These are phyloP conservation scores for Vaccinium macrocarpon DNA, from an alignment of 148 eudicot genomes.

Conservation along the genomic window DNA sequence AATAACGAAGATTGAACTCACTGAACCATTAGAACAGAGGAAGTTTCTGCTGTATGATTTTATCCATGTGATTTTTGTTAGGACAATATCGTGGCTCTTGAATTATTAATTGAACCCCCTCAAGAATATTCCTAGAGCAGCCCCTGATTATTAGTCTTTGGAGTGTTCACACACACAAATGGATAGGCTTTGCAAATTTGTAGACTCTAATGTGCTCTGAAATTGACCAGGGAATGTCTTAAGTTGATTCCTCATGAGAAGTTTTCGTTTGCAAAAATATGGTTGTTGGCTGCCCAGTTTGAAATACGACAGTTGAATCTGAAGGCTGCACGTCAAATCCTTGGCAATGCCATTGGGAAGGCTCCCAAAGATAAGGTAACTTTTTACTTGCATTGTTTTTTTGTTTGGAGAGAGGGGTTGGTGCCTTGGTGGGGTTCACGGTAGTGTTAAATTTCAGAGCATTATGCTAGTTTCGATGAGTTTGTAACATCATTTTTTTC, in stretches of 20 bases:
- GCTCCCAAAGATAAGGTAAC: constrained; percentile 94
- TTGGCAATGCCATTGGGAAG: constrained; percentile 91
- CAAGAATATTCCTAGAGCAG: background rate
- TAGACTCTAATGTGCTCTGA: constrained; percentile 10
- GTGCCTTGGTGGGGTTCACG: background rate
- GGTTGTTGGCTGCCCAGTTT: constrained; percentile 93
- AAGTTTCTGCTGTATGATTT: background rate
- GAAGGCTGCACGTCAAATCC: constrained; percentile 64
- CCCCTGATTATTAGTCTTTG: background rate
- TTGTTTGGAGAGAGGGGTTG: background rate
- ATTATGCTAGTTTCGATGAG: background rate
- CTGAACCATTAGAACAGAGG: background rate
- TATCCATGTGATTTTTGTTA: background rate
- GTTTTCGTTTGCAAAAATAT: constrained; percentile 90
- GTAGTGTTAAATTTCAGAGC: background rate
- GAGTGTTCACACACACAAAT: background rate
- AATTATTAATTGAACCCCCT: background rate
- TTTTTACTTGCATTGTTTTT: background rate
- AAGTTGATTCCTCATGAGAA: constrained; percentile 58
- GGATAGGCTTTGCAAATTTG: background rate
- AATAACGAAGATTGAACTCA: background rate
- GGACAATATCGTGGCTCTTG: background rate
- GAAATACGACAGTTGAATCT: constrained; percentile 82
- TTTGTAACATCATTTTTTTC: background rate
- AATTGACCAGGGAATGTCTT: constrained; percentile 53